Evolutionary conservation across 192 early-diverging fungal species (phyloP).

Genomic region (Radiomyces spectabilis): DNA sequence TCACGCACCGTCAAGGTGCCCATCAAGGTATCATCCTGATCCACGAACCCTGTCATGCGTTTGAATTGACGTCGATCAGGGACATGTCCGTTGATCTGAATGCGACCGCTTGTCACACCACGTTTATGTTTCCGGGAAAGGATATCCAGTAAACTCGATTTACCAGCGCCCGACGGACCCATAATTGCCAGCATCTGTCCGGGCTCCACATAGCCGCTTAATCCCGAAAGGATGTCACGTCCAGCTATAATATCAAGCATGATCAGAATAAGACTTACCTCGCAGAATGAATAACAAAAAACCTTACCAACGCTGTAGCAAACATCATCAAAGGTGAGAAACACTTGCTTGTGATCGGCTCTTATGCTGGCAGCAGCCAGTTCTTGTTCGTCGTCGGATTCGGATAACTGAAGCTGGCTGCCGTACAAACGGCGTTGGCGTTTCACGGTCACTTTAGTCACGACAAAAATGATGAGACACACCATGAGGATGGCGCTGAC

Average conservation of each 20-base stretch:
- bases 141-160: slow-evolving; percentile 69
- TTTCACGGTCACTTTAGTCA: slow-evolving; percentile 6
- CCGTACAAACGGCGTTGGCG: slow-evolving; percentile 20
- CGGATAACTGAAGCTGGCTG: not conserved
- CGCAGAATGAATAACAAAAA: not conserved
- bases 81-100: slow-evolving; percentile 46
- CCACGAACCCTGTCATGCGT: slow-evolving; percentile 64
- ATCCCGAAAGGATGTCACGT: slow-evolving; percentile 54
- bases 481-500: slow-evolving; percentile 5
- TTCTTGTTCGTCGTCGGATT: slow-evolving; percentile 1
- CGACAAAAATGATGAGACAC: slow-evolving; percentile 4
- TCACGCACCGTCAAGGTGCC: slow-evolving; percentile 86
- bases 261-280: not conserved
- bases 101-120: slow-evolving; percentile 11
- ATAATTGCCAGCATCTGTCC: slow-evolving; percentile 83
- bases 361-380: not conserved
- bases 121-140: slow-evolving; percentile 21
- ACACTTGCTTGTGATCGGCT: not conserved
- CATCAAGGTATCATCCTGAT: slow-evolving; percentile 87
- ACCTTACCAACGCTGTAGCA: slow-evolving; percentile 13
- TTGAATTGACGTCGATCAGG: slow-evolving; percentile 41
- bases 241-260: not conserved
- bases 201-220: slow-evolving; percentile 66
- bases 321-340: slow-evolving; percentile 13
- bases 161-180: slow-evolving; percentile 90